These are phyloP conservation scores for Hansenula lynferdii DNA, from an alignment of 1,139 yeast genomes.

Conservation along the genomic window DNA sequence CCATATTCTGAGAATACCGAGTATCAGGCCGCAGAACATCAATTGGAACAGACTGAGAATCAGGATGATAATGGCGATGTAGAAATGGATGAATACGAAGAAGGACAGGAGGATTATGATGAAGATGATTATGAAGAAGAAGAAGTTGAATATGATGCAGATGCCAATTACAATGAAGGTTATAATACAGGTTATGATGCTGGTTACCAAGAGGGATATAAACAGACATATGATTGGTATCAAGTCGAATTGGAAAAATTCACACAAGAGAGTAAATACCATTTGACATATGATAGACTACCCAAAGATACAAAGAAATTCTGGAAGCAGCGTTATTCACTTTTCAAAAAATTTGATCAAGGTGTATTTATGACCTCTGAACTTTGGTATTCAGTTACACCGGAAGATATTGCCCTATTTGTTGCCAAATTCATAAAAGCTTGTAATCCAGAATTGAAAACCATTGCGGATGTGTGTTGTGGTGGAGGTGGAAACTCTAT, in stretches of 20 bases:
- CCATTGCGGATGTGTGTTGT: constrained; percentile 68
- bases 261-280: neutral
- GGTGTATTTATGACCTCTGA: constrained; percentile 73
- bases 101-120: neutral
- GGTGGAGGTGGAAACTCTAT: constrained; percentile 97
- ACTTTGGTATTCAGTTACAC: constrained; percentile 90
- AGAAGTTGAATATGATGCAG: neutral
- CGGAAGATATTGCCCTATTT: constrained; percentile 67
- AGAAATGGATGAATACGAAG: neutral
- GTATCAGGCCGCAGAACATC: neutral
- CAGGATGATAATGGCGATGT: neutral
- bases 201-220: neutral
- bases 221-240: neutral
- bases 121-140: neutral
- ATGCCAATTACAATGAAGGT: neutral
- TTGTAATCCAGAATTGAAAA: constrained; percentile 43
- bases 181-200: neutral
- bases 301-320: constrained; percentile 34
- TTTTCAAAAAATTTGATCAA: constrained; percentile 60
- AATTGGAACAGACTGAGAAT: neutral
- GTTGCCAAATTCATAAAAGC: constrained; percentile 52
- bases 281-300: constrained; percentile 1
- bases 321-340: constrained; percentile 53
- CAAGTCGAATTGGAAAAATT: neutral
- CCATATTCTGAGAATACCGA: too few relatives aligned